phyloP scores from a whole-genome alignment of 805 yeast species.

The Cyberlindnera saturnus region DNA sequence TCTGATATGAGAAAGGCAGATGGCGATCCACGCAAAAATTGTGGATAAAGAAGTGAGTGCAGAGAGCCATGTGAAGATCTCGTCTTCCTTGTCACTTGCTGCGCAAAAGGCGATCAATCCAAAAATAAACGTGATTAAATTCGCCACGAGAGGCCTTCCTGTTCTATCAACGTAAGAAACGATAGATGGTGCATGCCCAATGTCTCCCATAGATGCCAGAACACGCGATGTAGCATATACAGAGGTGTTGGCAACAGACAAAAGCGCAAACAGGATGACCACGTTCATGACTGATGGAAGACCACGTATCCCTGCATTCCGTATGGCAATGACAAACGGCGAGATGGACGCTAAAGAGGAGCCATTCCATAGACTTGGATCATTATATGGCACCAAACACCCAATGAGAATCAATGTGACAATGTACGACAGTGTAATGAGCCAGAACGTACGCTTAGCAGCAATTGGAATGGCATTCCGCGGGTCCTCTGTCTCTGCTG shows the following conservation, averaged over 20 bases:
- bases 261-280: conserved; percentile 57
- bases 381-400: conserved; percentile 62
- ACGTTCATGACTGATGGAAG: conserved; percentile 63
- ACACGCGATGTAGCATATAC: conserved; percentile 67
- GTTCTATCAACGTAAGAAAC: conserved; percentile 57
- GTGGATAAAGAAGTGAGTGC: conserved; percentile 58
- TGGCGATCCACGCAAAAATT: conserved; percentile 57
- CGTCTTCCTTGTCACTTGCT: conserved; percentile 45
- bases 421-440: conserved; percentile 64
- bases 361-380: conserved; percentile 37
- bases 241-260: conserved; percentile 70
- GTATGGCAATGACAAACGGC: conserved; percentile 72
- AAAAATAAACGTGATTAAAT: conserved; percentile 41
- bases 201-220: conserved; percentile 54
- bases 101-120: conserved; percentile 57
- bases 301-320: conserved; percentile 55
- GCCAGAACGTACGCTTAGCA: conserved; percentile 76
- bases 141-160: conserved; percentile 62
- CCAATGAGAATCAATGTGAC: conserved; percentile 49
- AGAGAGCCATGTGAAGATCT: conserved; percentile 57
- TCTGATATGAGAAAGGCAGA: conserved; percentile 53
- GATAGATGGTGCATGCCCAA: conserved; percentile 54
- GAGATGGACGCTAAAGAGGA: conserved; percentile 60
- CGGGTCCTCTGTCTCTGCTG: conserved; percentile 71
- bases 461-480: conserved; percentile 63